phyloP scores from a whole-genome alignment of 2,329 filamentous ascomycete species.

The Xylaria sp. region DNA sequence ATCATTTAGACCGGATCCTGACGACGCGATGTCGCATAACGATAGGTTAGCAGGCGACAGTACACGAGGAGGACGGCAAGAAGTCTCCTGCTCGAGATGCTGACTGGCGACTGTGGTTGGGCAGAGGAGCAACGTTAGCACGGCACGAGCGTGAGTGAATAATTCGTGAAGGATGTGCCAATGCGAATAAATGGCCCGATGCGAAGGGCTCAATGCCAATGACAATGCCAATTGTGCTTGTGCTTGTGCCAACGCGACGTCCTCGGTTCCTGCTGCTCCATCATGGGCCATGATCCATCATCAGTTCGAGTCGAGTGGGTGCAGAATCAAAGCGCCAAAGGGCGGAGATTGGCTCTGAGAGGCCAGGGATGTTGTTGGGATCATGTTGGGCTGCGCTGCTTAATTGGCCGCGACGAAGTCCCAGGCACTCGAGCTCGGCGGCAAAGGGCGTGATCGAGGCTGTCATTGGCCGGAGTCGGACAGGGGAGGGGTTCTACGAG shows the following conservation, averaged over 20 bases:
- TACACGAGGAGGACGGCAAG: not conserved
- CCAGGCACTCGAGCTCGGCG: conserved; percentile 31
- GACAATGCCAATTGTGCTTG: too few species aligned
- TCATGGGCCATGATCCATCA: too few species aligned
- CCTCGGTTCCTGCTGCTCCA: too few species aligned
- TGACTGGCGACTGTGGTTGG: conserved; percentile 30
- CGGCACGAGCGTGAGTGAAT: conserved; percentile 20
- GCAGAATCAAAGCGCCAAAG: conserved; percentile 27
- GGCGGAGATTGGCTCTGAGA: conserved; percentile 23
- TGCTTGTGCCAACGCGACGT: too few species aligned
- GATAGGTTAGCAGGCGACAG: conserved; percentile 4
- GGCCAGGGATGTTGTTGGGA: conserved; percentile 9
- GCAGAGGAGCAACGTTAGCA: conserved; percentile 22
- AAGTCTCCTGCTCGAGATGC: conserved; percentile 11
- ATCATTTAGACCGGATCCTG: not conserved
- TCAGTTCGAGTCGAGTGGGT: not conserved
- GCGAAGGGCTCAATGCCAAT: too few species aligned
- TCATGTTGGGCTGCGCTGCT: conserved; percentile 16
- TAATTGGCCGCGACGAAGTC: conserved; percentile 29
- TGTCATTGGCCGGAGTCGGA: conserved; percentile 26
- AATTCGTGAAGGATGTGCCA: conserved; percentile 20
- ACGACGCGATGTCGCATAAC: conserved; percentile 17
- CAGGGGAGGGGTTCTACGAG: conserved; percentile 20
- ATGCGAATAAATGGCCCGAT: conserved; percentile 8
- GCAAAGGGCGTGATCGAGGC: conserved; percentile 31